phyloP scores from a whole-genome alignment of 495 filamentous ascomycete genomes.

The Annulohypoxylon nitens region DNA sequence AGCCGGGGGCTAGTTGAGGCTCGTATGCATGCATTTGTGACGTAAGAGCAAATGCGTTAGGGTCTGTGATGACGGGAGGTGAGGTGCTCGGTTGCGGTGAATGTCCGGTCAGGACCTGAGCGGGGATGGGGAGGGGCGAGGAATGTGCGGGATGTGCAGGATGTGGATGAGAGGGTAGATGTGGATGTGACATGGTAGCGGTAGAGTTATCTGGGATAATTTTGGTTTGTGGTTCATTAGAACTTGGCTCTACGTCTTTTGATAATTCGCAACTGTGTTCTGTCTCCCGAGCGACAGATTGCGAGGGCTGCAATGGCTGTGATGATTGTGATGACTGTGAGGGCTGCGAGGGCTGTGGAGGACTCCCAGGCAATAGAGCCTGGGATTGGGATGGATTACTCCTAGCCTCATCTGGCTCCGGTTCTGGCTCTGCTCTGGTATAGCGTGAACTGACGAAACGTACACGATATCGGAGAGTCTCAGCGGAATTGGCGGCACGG shows the following conservation, averaged over 20 bases:
- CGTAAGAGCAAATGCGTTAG: neutral
- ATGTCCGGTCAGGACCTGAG: conserved; percentile 11
- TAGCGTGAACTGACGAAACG: conserved; percentile 40
- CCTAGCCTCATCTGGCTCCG: conserved; percentile 24
- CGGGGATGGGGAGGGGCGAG: conserved; percentile 10
- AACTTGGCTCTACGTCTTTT: conserved; percentile 12
- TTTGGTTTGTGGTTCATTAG: neutral
- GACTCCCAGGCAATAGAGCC: neutral
- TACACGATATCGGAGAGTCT: conserved; percentile 34
- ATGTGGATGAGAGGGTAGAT: neutral
- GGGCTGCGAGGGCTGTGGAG: neutral
- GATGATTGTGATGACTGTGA: neutral
- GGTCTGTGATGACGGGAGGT: conserved; percentile 19
- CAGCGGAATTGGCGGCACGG: conserved; percentile 21
- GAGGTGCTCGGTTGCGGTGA: conserved; percentile 11
- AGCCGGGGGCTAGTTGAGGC: conserved; percentile 11
- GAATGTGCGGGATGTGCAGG: neutral
- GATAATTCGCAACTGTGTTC: conserved; percentile 8
- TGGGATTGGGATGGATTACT: neutral
- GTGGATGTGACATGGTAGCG: conserved; percentile 7
- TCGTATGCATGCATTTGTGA: conserved; percentile 26
- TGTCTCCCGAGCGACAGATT: neutral
- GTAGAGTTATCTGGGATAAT: conserved; percentile 2
- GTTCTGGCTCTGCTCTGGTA: conserved; percentile 16
- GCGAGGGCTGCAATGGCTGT: neutral